Evolutionary conservation across 169 alveolate species (phyloP).

Genomic region (Plasmodium sp.): DNA sequence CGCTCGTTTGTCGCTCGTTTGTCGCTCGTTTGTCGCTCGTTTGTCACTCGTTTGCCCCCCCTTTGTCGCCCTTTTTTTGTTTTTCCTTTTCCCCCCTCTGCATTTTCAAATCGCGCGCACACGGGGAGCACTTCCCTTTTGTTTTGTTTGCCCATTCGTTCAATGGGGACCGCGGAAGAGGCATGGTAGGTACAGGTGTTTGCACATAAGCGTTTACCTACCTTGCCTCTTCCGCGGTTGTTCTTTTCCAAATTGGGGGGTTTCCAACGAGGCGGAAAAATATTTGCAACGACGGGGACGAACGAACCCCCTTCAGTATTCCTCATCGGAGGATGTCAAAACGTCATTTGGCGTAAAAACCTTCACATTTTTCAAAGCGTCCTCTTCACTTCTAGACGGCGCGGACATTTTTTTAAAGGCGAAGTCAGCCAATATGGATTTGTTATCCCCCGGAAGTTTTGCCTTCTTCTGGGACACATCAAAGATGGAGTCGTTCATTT

Average conservation of each 20-base stretch:
- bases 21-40: not conserved
- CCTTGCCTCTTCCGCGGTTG: no score
- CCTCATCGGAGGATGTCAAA: conserved; percentile 65
- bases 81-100: not conserved
- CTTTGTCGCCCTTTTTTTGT: not conserved
- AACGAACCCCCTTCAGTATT: not conserved
- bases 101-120: not conserved
- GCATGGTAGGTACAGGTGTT: no score
- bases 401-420: conserved; percentile 7
- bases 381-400: not conserved
- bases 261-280: not conserved
- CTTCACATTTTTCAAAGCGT: not conserved
- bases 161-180: not conserved
- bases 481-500: conserved; percentile 42
- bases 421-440: not conserved
- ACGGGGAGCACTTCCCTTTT: not conserved
- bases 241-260: not conserved
- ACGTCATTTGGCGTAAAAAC: conserved; percentile 64
- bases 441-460: not conserved
- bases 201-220: no score
- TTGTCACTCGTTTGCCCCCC: not conserved
- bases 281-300: not conserved
- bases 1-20: not conserved
- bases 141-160: not conserved
- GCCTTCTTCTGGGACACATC: conserved; percentile 14